phyloP scores from a whole-genome alignment of 768 basidiomycete species.

The Solioccasus polychromus region DNA sequence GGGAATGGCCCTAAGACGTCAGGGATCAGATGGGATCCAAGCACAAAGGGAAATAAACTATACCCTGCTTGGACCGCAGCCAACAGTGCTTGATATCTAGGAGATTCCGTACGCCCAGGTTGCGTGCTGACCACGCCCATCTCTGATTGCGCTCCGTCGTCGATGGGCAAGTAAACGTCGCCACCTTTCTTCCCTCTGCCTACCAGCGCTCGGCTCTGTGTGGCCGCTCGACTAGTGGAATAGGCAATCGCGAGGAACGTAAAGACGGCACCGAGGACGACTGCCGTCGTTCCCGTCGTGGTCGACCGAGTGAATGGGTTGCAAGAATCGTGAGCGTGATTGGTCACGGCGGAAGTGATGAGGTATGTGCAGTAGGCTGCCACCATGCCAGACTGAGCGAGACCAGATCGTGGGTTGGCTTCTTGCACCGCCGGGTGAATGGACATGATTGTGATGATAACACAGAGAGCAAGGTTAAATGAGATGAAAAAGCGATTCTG shows the following conservation, averaged over 20 bases:
- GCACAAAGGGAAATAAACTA: slow-evolving; percentile 17
- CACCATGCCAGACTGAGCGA: slow-evolving; percentile 97
- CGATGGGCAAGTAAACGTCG: slow-evolving; percentile 59
- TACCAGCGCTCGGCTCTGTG: slow-evolving; percentile 87
- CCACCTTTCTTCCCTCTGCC: slow-evolving; percentile 67
- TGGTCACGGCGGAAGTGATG: slow-evolving; percentile 88
- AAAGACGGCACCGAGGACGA: slow-evolving; percentile 89
- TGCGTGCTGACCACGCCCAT: slow-evolving; percentile 78
- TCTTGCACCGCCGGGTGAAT: slow-evolving; percentile 88
- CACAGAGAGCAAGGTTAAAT: slow-evolving; percentile 80
- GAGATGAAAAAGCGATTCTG: slow-evolving; percentile 98
- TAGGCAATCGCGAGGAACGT: slow-evolving; percentile 99
- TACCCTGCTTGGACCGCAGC: slow-evolving; percentile 97
- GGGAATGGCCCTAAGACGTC: slow-evolving; percentile 69
- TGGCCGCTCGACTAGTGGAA: slow-evolving; percentile 93
- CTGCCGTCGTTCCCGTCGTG: slow-evolving; percentile 78
- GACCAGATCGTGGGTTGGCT: slow-evolving; percentile 88
- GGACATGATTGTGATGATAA: slow-evolving; percentile 78
- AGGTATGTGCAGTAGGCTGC: slow-evolving; percentile 97
- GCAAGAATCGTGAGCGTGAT: slow-evolving; percentile 82
- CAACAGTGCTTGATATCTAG: slow-evolving; percentile 88
- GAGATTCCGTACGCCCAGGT: slow-evolving; percentile 79
- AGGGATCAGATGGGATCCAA: background rate
- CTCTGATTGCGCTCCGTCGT: slow-evolving; percentile 59
- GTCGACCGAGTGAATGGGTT: slow-evolving; percentile 78